Conservation (phyloP, 2,329 filamentous ascomycete species). For the Colletotrichum melonis region DNA sequence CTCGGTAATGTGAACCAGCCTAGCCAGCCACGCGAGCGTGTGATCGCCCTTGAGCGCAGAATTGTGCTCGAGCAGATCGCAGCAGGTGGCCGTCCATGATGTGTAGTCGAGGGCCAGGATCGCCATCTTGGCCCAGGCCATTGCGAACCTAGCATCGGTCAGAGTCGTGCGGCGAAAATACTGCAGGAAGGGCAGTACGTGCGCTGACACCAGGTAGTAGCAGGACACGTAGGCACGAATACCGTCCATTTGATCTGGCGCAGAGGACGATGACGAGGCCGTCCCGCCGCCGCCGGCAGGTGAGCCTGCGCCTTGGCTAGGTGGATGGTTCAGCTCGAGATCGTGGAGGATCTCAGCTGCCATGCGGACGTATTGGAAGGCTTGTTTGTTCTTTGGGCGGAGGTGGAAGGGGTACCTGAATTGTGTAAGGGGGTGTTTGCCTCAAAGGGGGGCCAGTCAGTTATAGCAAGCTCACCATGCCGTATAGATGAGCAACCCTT, state of each 20-base stretch:
- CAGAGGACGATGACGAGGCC: conserved; percentile 31
- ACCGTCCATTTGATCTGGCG: conserved; percentile 49
- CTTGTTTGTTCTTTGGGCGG: conserved; percentile 61
- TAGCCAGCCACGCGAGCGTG: conserved; percentile 55
- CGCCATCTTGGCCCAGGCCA: conserved; percentile 50
- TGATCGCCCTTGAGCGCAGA: conserved; percentile 53
- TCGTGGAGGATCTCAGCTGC: conserved; percentile 61
- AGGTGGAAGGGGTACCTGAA: conserved; percentile 66
- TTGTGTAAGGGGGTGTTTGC: background rate
- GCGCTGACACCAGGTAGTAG: conserved; percentile 57
- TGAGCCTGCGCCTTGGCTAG: conserved; percentile 38
- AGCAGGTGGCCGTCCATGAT: conserved; percentile 57
- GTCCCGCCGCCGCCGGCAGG: conserved; percentile 13
- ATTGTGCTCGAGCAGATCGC: conserved; percentile 53
- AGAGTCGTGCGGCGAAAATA: conserved; percentile 31
- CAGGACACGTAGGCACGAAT: conserved; percentile 59
- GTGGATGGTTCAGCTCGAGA: conserved; percentile 59
- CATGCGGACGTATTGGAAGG: conserved; percentile 64
- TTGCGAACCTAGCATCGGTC: conserved; percentile 47
- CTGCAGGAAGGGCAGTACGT: conserved; percentile 37
- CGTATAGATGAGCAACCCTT: conserved; percentile 68
- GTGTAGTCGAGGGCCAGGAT: conserved; percentile 48
- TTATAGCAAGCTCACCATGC: conserved; percentile 57
- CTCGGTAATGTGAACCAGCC: conserved; percentile 53
- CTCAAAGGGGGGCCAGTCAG: background rate